Base-by-base conservation (phyloP, 2,329 filamentous ascomycete species). In the Chaetothyriales sp. region DNA sequence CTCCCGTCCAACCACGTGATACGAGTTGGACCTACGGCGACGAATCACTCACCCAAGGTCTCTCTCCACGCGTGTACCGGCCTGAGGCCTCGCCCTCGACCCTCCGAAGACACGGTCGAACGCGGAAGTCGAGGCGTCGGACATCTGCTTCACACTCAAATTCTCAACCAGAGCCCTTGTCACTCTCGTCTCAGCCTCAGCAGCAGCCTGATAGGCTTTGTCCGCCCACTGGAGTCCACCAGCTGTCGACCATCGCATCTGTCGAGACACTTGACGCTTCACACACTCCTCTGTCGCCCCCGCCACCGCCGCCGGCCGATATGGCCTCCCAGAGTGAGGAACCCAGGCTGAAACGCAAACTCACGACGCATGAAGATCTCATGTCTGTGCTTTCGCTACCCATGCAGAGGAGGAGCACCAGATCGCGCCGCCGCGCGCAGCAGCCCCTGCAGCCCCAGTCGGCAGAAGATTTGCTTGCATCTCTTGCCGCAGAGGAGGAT, bases 311-410 rank as follows among this genome's bases (percentile, higher is more conserved):
- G 3, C 33, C 53, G 1, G 58, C 57, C 13, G 55, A 59, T 46
- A 54, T 61, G 48, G 43, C 47, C 4, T 10, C 50, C 49, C 15
- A 47, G 48, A 51, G 44, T 25, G 1, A 75, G 73, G 44, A 64
- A 10, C 66, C 61, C 18, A 67, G 67, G 22, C 70, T 87, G 33
- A 87, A 85, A 66, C 79, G 87, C 56, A 81, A 85, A 54, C 76
- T 95, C 43, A 95, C 89, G 3, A 94, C 86, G 54, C 89, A 97
- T 67, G 89, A 89, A 15, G 92, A 98, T 66, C 75, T 98, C 20
- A 87, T 98, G 43, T 97, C 92, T 0, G 88, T 95, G 2, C 73
- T 98, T 7, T 97, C 89, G 22, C 70, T 78, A 33, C 76, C 79
- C 13, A 70, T 67, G 48, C 76, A 76, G 47, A 76, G 82, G 53